Conservation (phyloP, 306 rosid species). For the Begonia fuchsioides region DNA sequence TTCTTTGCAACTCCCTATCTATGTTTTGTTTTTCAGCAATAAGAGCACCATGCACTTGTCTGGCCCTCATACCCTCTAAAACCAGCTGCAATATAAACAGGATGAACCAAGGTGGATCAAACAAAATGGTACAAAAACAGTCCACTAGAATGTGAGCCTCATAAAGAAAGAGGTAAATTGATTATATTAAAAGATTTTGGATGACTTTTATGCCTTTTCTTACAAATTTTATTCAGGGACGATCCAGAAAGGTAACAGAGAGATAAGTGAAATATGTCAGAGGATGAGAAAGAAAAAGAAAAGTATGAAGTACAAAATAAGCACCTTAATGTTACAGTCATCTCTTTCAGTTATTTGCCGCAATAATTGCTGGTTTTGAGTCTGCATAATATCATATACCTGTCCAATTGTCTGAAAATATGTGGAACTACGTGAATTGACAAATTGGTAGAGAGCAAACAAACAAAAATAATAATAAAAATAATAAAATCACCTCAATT, state of each 20-base stretch:
- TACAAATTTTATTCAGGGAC: too few relatives aligned
- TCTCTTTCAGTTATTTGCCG: constrained; percentile 97
- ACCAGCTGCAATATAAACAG: constrained; percentile 50
- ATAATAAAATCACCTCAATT: constrained; percentile 63
- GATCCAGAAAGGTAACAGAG: too few relatives aligned
- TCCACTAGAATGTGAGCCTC: too few relatives aligned
- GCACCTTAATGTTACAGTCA: constrained; percentile 94
- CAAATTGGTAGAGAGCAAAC: too few relatives aligned
- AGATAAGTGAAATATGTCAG: background rate
- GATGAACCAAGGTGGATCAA: too few relatives aligned
- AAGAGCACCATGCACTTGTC: constrained; percentile 49
- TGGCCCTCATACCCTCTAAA: constrained; percentile 68
- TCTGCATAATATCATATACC: constrained; percentile 95
- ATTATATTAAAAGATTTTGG: too few relatives aligned
- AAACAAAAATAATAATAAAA: background rate
- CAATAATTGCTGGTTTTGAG: constrained; percentile 90
- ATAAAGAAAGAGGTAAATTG: too few relatives aligned
- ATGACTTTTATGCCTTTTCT: too few relatives aligned
- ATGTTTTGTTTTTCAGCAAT: constrained; percentile 41
- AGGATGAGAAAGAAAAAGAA: background rate
- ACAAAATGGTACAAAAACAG: too few relatives aligned
- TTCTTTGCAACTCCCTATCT: constrained; percentile 63
- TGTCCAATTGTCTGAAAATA: constrained; percentile 81
- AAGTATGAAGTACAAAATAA: background rate
- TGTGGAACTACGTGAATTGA: background rate